Evolutionary conservation across 805 yeast genomes (phyloP).

Genomic region (Priceomyces melissophilus): DNA sequence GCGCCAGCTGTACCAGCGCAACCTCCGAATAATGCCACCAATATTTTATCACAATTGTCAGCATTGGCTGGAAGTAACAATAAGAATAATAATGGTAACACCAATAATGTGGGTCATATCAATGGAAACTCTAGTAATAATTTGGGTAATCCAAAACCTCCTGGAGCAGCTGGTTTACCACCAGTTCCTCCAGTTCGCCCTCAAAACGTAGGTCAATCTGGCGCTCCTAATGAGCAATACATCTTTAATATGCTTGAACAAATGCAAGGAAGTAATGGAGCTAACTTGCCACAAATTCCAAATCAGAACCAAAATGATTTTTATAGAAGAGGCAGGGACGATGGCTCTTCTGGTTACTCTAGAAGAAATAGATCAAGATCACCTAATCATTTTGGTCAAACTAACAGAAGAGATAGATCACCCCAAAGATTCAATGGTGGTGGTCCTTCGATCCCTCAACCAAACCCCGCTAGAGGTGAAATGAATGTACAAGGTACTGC

Average conservation of each 20-base stretch:
- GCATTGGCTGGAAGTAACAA: constrained; percentile 28
- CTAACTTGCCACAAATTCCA: constrained; percentile 11
- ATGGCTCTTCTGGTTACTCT: constrained; percentile 31
- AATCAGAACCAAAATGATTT: constrained; percentile 13
- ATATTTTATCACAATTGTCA: constrained; percentile 42
- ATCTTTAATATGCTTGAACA: constrained; percentile 54
- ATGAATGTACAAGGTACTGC: constrained; percentile 66
- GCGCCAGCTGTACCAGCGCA: constrained; percentile 22
- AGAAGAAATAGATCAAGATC: constrained; percentile 56
- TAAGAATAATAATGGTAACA: neutral
- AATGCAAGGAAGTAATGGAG: constrained; percentile 33
- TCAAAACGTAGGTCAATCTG: constrained; percentile 9
- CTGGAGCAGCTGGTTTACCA: constrained; percentile 9
- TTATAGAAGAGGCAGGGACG: constrained; percentile 17
- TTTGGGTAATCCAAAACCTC: constrained; percentile 1
- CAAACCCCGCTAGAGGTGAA: constrained; percentile 41
- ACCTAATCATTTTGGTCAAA: constrained; percentile 32
- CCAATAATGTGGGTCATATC: neutral
- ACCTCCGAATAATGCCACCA: constrained; percentile 28
- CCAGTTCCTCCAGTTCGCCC: constrained; percentile 15
- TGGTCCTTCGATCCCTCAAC: constrained; percentile 10
- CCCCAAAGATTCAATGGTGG: constrained; percentile 18
- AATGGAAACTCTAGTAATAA: neutral
- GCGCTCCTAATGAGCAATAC: constrained; percentile 27
- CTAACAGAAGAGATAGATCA: constrained; percentile 24